phyloP scores from a whole-genome alignment of 768 basidiomycete genomes.

The Filobasidium floriforme region DNA sequence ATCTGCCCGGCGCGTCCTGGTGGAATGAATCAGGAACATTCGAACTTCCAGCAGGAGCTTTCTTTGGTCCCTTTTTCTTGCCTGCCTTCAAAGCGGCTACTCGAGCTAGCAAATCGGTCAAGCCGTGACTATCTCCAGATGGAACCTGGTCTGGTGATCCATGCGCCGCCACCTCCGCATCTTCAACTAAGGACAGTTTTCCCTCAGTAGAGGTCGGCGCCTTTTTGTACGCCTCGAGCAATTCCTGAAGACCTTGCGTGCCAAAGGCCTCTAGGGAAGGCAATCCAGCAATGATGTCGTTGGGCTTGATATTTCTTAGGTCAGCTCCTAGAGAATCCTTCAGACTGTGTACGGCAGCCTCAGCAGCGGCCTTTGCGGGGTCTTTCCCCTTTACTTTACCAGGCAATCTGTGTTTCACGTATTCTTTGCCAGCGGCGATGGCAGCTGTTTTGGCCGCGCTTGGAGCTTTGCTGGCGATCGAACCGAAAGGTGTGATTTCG shows the following conservation, averaged over 20 bases:
- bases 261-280: not conserved
- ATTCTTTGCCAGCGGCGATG: not conserved
- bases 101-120: too few species aligned
- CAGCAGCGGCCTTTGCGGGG: not conserved
- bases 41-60: too few species aligned
- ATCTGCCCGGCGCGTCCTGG: too few species aligned
- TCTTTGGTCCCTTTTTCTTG: too few species aligned
- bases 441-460: not conserved
- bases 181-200: too few species aligned
- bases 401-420: not conserved
- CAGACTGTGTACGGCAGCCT: not conserved
- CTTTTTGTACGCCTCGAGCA: not conserved
- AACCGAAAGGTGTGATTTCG: not conserved
- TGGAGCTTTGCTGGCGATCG: not conserved
- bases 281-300: not conserved
- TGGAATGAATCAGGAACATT: too few species aligned
- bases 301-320: not conserved
- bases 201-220: not conserved
- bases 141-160: too few species aligned
- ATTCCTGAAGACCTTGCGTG: not conserved
- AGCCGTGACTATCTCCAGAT: too few species aligned
- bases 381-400: not conserved
- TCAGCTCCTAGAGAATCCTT: not conserved
- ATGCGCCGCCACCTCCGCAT: too few species aligned
- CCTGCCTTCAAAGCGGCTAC: too few species aligned